Conservation (phyloP, 345 rosid genomes). For the Aurinia saxatilis region DNA sequence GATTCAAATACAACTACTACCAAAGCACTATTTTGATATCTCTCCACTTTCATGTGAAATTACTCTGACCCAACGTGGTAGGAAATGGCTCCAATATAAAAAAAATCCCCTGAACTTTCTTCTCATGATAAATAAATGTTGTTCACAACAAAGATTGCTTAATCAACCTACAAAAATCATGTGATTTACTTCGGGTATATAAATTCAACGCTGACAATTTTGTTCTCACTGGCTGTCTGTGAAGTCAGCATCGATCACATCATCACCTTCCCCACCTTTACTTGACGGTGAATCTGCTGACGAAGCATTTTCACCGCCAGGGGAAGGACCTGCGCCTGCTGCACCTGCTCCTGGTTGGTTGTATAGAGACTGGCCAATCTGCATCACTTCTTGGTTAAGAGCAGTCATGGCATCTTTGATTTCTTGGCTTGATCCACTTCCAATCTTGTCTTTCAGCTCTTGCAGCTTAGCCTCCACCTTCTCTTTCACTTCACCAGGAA, state of each 20-base stretch:
- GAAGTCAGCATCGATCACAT: slow-evolving; percentile 91
- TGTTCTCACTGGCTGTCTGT: slow-evolving; percentile 69
- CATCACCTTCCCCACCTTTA: slow-evolving; percentile 67
- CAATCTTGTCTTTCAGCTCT: slow-evolving; percentile 73
- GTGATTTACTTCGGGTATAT: not conserved
- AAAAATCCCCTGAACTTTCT: not conserved
- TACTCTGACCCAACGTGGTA: no score
- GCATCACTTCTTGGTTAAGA: slow-evolving; percentile 92
- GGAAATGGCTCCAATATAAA: no score
- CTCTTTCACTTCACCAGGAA: slow-evolving; percentile 80
- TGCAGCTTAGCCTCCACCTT: slow-evolving; percentile 81
- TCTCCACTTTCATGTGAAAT: no score
- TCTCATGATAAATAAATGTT: not conserved
- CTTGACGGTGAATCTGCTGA: slow-evolving; percentile 34
- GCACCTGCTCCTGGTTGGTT: slow-evolving; percentile 40
- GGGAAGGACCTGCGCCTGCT: slow-evolving; percentile 45
- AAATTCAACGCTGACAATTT: not conserved
- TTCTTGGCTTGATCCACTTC: slow-evolving; percentile 56
- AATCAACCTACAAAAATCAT: slow-evolving; percentile 23
- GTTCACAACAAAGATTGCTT: slow-evolving; percentile 1
- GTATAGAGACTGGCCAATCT: slow-evolving; percentile 83
- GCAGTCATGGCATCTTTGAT: slow-evolving; percentile 85
- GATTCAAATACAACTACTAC: no score
- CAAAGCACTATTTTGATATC: no score
- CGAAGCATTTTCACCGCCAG: slow-evolving; percentile 54